Evolutionary conservation across 352 stramenopile species (phyloP).

Genomic region (Phytophthora tubulina): DNA sequence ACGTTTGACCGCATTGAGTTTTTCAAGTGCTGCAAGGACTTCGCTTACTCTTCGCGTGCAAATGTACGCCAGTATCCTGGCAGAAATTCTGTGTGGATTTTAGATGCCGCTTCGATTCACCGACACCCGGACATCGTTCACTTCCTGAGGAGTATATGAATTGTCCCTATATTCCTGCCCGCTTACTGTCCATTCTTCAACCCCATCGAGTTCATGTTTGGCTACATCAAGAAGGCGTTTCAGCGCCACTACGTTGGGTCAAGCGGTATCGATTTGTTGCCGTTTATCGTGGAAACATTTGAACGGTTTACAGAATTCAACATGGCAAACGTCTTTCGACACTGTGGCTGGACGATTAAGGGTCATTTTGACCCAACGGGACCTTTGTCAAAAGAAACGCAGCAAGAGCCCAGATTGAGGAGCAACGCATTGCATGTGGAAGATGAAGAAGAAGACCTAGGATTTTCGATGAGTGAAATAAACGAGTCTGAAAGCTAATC

Average conservation of each 20-base stretch:
- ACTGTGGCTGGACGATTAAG: slow-evolving; percentile 9
- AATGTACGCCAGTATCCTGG: slow-evolving; percentile 38
- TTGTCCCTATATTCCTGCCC: slow-evolving; percentile 36
- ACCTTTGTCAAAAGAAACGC: background rate
- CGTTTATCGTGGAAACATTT: slow-evolving; percentile 13
- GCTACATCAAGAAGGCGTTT: slow-evolving; percentile 28
- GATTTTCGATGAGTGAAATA: background rate
- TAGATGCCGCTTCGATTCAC: slow-evolving; percentile 45
- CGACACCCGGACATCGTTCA: slow-evolving; percentile 40
- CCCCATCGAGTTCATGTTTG: slow-evolving; percentile 50
- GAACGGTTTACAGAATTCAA: background rate
- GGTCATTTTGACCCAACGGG: background rate
- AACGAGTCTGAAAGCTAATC: background rate
- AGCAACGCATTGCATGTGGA: background rate
- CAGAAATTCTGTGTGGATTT: slow-evolving; percentile 40
- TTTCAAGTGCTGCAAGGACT: slow-evolving; percentile 28
- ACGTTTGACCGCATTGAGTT: slow-evolving; percentile 36
- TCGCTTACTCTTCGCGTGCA: slow-evolving; percentile 16
- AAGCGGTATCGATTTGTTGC: background rate
- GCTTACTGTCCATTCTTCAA: slow-evolving; percentile 50
- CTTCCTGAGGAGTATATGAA: slow-evolving; percentile 21
- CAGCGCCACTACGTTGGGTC: slow-evolving; percentile 7
- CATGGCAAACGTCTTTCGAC: slow-evolving; percentile 1
- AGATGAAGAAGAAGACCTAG: background rate
- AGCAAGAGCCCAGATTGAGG: background rate